A percentile compares a stretch with the other conserved stretches of the same genome.
Evolutionary conservation across 2,329 filamentous ascomycete species (phyloP).

Genomic region (Graphilbum fragrans): DNA sequence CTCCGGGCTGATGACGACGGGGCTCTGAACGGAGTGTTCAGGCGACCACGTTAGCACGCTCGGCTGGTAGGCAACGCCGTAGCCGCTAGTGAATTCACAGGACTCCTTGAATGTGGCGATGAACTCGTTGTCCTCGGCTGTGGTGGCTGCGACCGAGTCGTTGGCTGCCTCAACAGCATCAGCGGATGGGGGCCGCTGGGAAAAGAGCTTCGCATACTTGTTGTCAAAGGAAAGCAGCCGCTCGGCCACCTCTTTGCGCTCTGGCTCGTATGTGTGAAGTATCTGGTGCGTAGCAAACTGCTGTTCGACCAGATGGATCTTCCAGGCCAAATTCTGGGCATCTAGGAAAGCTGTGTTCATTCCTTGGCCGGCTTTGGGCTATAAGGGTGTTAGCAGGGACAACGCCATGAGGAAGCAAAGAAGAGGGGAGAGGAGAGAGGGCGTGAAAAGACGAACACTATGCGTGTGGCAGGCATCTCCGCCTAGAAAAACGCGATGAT

Average conservation of each 20-base stretch:
- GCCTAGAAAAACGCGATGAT: conserved; percentile 60
- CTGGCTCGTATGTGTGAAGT: conserved; percentile 74
- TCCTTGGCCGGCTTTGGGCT: conserved; percentile 63
- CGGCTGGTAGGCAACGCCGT: conserved; percentile 74
- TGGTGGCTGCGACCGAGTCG: conserved; percentile 26
- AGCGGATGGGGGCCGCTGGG: conserved; percentile 57
- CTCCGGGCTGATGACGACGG: conserved; percentile 57
- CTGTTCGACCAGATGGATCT: conserved; percentile 80
- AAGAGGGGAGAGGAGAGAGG: background rate
- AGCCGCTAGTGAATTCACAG: conserved; percentile 87
- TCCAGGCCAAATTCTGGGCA: conserved; percentile 88
- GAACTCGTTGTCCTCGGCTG: conserved; percentile 47
- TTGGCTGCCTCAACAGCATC: conserved; percentile 48
- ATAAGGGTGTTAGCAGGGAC: background rate
- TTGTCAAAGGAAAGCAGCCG: conserved; percentile 77
- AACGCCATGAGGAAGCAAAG: conserved; percentile 20
- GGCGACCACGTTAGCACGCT: conserved; percentile 78
- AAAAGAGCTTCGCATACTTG: conserved; percentile 83
- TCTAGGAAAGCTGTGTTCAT: conserved; percentile 75
- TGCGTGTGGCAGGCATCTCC: conserved; percentile 74
- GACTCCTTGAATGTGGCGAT: conserved; percentile 82
- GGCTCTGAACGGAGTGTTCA: conserved; percentile 57
- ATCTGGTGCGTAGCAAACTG: conserved; percentile 67
- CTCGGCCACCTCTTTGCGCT: conserved; percentile 76
- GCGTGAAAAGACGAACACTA: conserved; percentile 28